These are phyloP conservation scores for Kodamaea lidongshanica DNA, from an alignment of 805 yeast genomes.

Conservation along the genomic window DNA sequence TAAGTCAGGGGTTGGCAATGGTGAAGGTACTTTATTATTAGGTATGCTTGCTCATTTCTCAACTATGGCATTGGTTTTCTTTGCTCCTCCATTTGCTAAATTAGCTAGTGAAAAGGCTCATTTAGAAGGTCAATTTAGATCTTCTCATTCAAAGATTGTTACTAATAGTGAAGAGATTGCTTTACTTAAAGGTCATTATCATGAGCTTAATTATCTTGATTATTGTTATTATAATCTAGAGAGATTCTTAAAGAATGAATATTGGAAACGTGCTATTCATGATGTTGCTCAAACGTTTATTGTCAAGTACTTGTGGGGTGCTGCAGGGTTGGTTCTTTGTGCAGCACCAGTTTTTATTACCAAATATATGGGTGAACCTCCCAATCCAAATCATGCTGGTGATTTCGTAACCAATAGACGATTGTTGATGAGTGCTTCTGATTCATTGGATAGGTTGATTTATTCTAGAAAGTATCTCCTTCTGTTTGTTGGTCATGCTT, in stretches of 20 bases:
- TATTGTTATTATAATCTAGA: constrained; percentile 75
- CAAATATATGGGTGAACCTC: constrained; percentile 42
- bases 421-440: constrained; percentile 74
- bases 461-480: constrained; percentile 79
- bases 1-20: constrained; percentile 57
- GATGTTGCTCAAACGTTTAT: constrained; percentile 83
- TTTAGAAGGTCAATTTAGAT: constrained; percentile 78
- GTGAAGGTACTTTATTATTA: constrained; percentile 72
- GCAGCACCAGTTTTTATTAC: constrained; percentile 79
- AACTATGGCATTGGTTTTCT: constrained; percentile 61
- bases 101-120: constrained; percentile 69
- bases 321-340: constrained; percentile 83
- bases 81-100: constrained; percentile 88
- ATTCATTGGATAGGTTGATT: constrained; percentile 80
- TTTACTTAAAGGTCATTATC: constrained; percentile 68
- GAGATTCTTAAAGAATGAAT: constrained; percentile 66
- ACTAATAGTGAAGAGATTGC: constrained; percentile 84
- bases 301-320: constrained; percentile 93
- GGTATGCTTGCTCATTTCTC: constrained; percentile 80
- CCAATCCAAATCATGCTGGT: constrained; percentile 53
- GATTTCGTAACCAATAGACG: constrained; percentile 86
- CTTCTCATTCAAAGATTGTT: constrained; percentile 75
- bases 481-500: constrained; percentile 76
- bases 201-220: constrained; percentile 75
- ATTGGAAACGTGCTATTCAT: constrained; percentile 70